Evolutionary conservation across 768 basidiomycete species (phyloP), one percentile per base, ranked within the genome.

Genomic region (Bullera alba): DNA sequence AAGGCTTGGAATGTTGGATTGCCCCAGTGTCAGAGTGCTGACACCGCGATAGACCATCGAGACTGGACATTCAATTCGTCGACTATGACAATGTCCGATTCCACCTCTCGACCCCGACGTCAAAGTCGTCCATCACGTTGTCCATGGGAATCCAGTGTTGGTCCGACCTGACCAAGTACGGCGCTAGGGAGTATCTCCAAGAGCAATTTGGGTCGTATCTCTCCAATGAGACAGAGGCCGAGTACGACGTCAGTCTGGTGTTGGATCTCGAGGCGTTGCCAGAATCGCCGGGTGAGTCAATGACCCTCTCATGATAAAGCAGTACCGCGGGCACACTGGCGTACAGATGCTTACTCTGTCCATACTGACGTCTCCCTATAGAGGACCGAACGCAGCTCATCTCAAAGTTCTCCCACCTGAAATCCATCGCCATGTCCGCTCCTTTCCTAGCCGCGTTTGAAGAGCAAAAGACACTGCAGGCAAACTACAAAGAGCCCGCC

Each of bases 71-170:
- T 49, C 81, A 87, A 50, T 99, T 99, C 63, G 95, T 97, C 46
- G 95, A 99, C 75, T 99, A 90, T 61, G 95, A 99, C 70, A 86
- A 89, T 42, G 91, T 96, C 47, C 82, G 90, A 37, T 99, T 96
- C 75, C 92, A 86, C 72, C 75, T 97, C 41, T 87, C 87, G 14
- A 91, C 91, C 0, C 86, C 86, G 2, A 82, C 86, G 21, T 82
- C 84, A 69, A 75, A 93, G 77, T 84, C 85, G 0, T 68, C 78
- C 3, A 77, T 97, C 19, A 76, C 87, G 32, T 79, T 99, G 19
- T 97, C 93, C 26, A 97, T 99, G 90, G 84, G 84, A 72, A 91
- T 97, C 51, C 84, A 87, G 42, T 99, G 93, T 76, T 99, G 93
- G 93, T 81, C 85, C 53, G 90, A 97, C 70, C 81, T 99, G 38